A percentile compares a stretch with the other conserved stretches of the same genome.
These are phyloP conservation scores for Botrytis cinerea DNA, from an alignment of 2,329 filamentous ascomycete species.

Conservation along the genomic window DNA sequence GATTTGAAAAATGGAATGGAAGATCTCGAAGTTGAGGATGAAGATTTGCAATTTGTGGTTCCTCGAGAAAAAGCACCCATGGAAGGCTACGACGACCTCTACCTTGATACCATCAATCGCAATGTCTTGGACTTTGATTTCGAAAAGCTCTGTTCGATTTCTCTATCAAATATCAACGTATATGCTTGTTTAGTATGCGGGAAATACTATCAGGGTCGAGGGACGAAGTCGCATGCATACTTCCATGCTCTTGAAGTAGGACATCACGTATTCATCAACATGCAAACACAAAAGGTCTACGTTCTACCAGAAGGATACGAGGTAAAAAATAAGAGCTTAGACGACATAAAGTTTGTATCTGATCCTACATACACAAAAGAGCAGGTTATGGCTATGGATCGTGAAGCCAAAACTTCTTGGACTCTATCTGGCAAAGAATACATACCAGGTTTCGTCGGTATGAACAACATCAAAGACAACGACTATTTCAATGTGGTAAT, in stretches of 20 bases:
- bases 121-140: constrained; percentile 96
- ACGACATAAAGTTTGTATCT: constrained; percentile 97
- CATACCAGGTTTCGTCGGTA: constrained; percentile 90
- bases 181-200: constrained; percentile 97
- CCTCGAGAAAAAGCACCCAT: constrained; percentile 75
- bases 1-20: constrained; percentile 33
- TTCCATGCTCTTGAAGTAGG: constrained; percentile 94
- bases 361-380: constrained; percentile 81
- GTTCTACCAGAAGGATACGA: constrained; percentile 96
- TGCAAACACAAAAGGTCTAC: constrained; percentile 88
- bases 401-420: constrained; percentile 62
- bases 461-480: constrained; percentile 99
- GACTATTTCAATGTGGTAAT: constrained; percentile 97
- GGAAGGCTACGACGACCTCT: constrained; percentile 90
- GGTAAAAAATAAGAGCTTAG: constrained; percentile 88
- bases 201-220: constrained; percentile 95
- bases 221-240: constrained; percentile 93
- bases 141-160: constrained; percentile 96
- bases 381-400: constrained; percentile 80
- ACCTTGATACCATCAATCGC: constrained; percentile 95
- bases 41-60: constrained; percentile 43
- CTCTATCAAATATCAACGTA: constrained; percentile 96
- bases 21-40: constrained; percentile 41
- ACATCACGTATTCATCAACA: constrained; percentile 98
- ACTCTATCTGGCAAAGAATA: constrained; percentile 84